These are phyloP conservation scores for Neonectria punicea DNA, from an alignment of 2,329 filamentous ascomycete genomes.

Conservation along the genomic window DNA sequence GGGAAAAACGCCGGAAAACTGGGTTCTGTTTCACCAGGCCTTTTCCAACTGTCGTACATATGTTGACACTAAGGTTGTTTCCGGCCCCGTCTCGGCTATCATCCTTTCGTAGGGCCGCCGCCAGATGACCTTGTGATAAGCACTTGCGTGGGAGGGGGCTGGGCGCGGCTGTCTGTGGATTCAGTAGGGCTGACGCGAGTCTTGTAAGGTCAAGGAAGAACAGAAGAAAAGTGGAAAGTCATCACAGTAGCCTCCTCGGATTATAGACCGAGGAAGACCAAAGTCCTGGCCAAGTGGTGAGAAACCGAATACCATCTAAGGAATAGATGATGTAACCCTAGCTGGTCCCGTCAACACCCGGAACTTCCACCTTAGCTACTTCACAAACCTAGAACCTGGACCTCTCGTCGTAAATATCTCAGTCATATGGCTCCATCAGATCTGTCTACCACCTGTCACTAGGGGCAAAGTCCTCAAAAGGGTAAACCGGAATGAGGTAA, in stretches of 20 bases:
- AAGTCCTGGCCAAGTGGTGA: constrained; percentile 7
- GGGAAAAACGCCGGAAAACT: neutral
- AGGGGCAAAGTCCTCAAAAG: constrained; percentile 4
- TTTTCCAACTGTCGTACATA: constrained; percentile 15
- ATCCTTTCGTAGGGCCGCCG: constrained; percentile 7
- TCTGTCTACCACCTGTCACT: neutral
- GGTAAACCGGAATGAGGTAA: constrained; percentile 13
- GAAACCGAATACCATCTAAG: constrained; percentile 4
- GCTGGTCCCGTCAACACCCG: neutral
- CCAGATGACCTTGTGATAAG: constrained; percentile 30
- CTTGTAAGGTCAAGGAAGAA: constrained; percentile 14
- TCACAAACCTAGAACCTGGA: neutral
- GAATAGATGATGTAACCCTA: neutral
- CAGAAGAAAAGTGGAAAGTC: constrained; percentile 22
- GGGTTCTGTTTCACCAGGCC: neutral
- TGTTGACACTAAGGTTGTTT: constrained; percentile 18
- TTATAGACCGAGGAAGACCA: constrained; percentile 13
- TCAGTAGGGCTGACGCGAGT: constrained; percentile 43
- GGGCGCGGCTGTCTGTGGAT: constrained; percentile 15
- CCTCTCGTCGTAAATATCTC: neutral
- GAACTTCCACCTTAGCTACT: neutral
- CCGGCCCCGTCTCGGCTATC: constrained; percentile 2
- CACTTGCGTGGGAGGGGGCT: constrained; percentile 36
- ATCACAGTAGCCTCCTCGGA: constrained; percentile 15
- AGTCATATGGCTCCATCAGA: neutral